These are phyloP conservation scores for Boletus rubropictus DNA, from an alignment of 768 basidiomycete species.

Conservation along the genomic window DNA sequence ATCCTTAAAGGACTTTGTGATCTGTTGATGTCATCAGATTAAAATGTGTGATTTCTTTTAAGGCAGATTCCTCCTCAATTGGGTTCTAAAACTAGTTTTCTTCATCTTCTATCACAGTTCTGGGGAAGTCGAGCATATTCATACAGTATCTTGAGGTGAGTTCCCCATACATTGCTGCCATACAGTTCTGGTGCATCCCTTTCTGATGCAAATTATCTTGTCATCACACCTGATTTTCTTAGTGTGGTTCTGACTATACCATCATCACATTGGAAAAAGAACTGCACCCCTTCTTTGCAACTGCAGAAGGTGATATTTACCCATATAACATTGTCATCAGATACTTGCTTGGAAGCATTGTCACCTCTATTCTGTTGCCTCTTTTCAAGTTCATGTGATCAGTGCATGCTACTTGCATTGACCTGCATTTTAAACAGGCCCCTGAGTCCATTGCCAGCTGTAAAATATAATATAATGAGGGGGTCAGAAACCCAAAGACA, in stretches of 20 bases:
- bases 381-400: conserved; percentile 6
- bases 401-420: conserved; percentile 14
- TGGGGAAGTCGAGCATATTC: no score
- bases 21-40: no score
- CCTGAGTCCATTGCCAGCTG: not conserved
- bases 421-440: conserved; percentile 8
- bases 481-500: not conserved
- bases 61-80: no score
- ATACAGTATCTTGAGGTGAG: no score
- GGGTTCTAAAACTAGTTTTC: no score
- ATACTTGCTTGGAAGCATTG: conserved; percentile 16
- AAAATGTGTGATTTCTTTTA: no score
- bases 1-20: no score
- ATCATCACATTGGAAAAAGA: conserved; percentile 11
- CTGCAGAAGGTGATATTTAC: not conserved
- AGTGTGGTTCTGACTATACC: conserved; percentile 11
- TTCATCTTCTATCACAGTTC: no score
- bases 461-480: not conserved
- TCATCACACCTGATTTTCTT: conserved; percentile 21
- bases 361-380: conserved; percentile 11
- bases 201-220: no score
- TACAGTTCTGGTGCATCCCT: no score
- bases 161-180: no score
- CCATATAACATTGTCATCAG: conserved; percentile 12
- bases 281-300: conserved; percentile 6